Evolutionary conservation across 106 monocot genomes (phyloP), one percentile per base, ranked within the genome.

Genomic region (Agapanthus africanus): DNA sequence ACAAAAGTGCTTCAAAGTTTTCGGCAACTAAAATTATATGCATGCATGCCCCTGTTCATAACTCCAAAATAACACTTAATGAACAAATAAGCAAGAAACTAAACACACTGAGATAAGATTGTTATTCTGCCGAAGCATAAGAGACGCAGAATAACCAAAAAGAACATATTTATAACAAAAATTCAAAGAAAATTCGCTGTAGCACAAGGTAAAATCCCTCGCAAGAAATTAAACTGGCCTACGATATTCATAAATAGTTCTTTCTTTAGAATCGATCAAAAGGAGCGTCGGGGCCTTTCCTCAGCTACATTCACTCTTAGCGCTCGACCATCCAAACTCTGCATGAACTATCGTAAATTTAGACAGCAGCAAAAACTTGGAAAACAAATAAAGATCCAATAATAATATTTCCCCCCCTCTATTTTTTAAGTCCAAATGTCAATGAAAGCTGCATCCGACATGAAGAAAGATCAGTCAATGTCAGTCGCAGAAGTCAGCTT

Each of bases 241-340:
- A 54, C 54, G 28, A 54, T 25, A 54, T 54, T 54, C 54, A 54
- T 25, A 54, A 54, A 54, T 54, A 8, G 1, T 54, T 26, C 54
- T 54, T 54, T 54, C 16, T 68, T 82, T 32, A 70, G 33, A 68
- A 75, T 18, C 61, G n/a, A n/a, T n/a, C n/a, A n/a, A n/a, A n/a
- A 41, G 37, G 66, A 42, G 4, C 81, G 82, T 1, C 82, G 59
- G 11, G 79, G 87, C 54, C 82, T 82, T 66, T 82, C 79, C 68
- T 91, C 91, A 0, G 91, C 91, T 51, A 85, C 47, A 40, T 85
- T 91, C 39, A 91, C 91, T 74, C 91, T 71, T 22, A 91, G 39
- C 4, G 91, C 68, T 28, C 91, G 74, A 0, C 91, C 91, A 69
- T 88, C 88, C 82, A 91, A 72, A 69, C 71, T 75, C 91, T 91